Evolutionary conservation across 1,284 basidiomycete genomes (phyloP).

Genomic region (Dichomitus squalens): DNA sequence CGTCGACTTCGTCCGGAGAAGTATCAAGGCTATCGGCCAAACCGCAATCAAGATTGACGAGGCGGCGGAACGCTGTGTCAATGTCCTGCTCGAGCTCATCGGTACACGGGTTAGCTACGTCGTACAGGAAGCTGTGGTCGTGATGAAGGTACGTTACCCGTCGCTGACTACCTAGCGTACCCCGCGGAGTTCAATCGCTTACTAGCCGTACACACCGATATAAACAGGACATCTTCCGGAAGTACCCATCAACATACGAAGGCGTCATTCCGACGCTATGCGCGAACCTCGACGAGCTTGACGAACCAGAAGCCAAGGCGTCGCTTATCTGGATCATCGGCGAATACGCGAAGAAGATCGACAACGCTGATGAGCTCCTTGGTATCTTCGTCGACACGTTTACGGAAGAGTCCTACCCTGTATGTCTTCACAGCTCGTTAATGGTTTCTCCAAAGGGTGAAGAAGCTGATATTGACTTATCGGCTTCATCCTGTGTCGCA

Average conservation of each 20-base stretch:
- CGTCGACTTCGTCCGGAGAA: conserved; percentile 95
- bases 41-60: conserved; percentile 94
- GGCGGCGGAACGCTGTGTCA: conserved; percentile 93
- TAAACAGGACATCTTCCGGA: conserved; percentile 91
- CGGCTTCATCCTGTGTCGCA: conserved; percentile 15
- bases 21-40: conserved; percentile 94
- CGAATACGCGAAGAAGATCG: conserved; percentile 96
- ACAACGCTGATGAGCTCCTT: conserved; percentile 93
- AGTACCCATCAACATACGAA: conserved; percentile 98
- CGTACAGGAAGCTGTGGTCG: conserved; percentile 97
- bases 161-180: background rate
- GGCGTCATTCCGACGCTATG: conserved; percentile 95
- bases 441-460: background rate
- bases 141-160: conserved; percentile 82
- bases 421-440: conserved; percentile 38
- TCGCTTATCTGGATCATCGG: conserved; percentile 99
- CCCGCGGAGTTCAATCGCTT: background rate
- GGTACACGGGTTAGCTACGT: conserved; percentile 94
- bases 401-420: conserved; percentile 90
- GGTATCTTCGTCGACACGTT: conserved; percentile 91
- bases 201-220: background rate
- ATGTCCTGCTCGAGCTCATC: conserved; percentile 91
- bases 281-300: conserved; percentile 93
- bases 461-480: background rate
- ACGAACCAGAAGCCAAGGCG: conserved; percentile 98